Evolutionary conservation across 495 filamentous ascomycete species (phyloP).

Genomic region (Penicillium longicatenatum): DNA sequence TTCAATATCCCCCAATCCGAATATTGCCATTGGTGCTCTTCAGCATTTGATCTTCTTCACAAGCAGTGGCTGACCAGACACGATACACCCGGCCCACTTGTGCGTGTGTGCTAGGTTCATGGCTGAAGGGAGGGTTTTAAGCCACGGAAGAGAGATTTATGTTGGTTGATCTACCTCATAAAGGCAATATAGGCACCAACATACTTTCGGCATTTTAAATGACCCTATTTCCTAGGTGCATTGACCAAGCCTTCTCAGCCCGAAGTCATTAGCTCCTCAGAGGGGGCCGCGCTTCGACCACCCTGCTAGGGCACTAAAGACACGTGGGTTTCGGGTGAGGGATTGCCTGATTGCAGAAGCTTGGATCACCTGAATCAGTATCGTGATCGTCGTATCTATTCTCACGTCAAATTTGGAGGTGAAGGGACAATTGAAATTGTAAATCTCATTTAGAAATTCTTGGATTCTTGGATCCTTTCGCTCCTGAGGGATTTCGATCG

Average conservation of each 20-base stretch:
- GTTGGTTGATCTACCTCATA: too few species aligned
- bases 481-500: background rate
- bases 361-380: constrained; percentile 2
- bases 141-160: too few species aligned
- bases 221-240: constrained; percentile 1
- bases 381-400: background rate
- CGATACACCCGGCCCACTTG: background rate
- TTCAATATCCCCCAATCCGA: background rate
- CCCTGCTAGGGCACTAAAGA: background rate
- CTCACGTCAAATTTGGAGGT: background rate
- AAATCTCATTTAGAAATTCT: background rate
- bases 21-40: background rate
- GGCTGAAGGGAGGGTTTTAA: background rate
- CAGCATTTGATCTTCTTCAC: background rate
- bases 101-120: background rate
- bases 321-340: constrained; percentile 5
- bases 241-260: background rate
- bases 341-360: constrained; percentile 10
- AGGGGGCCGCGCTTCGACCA: constrained; percentile 3
- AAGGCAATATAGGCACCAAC: background rate
- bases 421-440: background rate
- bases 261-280: background rate
- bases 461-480: background rate
- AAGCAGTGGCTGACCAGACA: background rate
- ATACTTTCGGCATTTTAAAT: background rate